These are phyloP conservation scores for Penicillium simplicissimum DNA, from an alignment of 495 filamentous ascomycete genomes.

Conservation along the genomic window DNA sequence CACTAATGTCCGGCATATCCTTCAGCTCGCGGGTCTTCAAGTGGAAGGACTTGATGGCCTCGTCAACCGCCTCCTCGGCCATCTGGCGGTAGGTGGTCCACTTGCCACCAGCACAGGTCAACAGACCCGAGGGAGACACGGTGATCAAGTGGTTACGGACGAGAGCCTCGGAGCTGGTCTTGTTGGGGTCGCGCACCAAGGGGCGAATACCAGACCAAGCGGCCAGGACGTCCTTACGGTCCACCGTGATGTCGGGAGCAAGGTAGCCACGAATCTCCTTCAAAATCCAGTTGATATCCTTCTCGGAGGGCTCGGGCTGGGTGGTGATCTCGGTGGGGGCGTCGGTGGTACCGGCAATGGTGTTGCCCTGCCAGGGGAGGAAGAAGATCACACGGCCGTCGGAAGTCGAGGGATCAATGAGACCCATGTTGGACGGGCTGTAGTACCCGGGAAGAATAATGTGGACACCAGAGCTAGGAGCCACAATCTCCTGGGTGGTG, in stretches of 20 bases:
- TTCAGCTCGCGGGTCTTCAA: constrained; percentile 61
- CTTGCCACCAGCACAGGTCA: constrained; percentile 96
- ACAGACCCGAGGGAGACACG: constrained; percentile 78
- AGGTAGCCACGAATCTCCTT: constrained; percentile 88
- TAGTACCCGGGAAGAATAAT: constrained; percentile 95
- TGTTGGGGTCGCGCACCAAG: constrained; percentile 91
- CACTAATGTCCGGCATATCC: constrained; percentile 71
- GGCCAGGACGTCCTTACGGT: constrained; percentile 90
- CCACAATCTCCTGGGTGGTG: constrained; percentile 78
- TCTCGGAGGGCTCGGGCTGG: constrained; percentile 87
- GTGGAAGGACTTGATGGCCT: constrained; percentile 75
- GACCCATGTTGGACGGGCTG: constrained; percentile 90
- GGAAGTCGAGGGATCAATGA: constrained; percentile 92
- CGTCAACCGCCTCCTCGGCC: constrained; percentile 96
- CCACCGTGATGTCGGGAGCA: constrained; percentile 88
- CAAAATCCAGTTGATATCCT: constrained; percentile 96
- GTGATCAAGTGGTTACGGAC: constrained; percentile 95
- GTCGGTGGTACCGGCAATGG: constrained; percentile 96
- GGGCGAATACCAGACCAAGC: constrained; percentile 96
- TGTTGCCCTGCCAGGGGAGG: constrained; percentile 98
- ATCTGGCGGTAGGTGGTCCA: constrained; percentile 99
- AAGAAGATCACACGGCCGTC: constrained; percentile 99
- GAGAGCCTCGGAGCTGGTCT: constrained; percentile 88
- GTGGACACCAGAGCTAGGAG: constrained; percentile 91
- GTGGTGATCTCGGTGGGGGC: constrained; percentile 74